Base-by-base conservation (phyloP, 2,329 filamentous ascomycete genomes). In the Gliomastix tumulicola region DNA sequence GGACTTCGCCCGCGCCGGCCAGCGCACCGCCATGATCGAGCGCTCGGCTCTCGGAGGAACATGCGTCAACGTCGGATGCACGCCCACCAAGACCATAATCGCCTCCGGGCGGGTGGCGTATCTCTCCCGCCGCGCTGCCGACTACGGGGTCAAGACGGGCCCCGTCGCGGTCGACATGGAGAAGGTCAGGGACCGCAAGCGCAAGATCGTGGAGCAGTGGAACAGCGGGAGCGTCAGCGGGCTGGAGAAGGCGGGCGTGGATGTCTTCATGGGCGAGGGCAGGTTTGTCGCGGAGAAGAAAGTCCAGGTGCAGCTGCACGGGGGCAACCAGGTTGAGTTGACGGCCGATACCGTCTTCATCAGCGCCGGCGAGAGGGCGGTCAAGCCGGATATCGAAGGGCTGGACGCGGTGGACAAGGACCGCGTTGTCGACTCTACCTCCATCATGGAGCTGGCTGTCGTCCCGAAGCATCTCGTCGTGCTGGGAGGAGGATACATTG, bases 11-110 rank as follows among this genome's bases (percentile, higher is more conserved):
- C 55, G 62, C 21, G 58, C 66, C 4, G 62, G 62, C 20, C 56
- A 59, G 13, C 64, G 61, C 35, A 67, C 66, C 1, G 62, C 62
- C 6, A 51, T 75, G 19, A 54, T 74, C 35, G 71, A 75, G 45
- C 53, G 60, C n/a, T 41, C 56, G 0, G 60, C 69, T 36, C 55
- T 76, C 3, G 71, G 68, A n/a, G 72, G 71, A 10, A 70, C 65
- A 38, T 75, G 71, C 43, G 54, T 75, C 37, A 74, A 75, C 38
- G 68, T 69, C 41, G 71, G 71, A 5, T 76, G 72, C 45, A 75
- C 71, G 10, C 71, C 71, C 0, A 75, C 72, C 16, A 76, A 76
- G 49, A 75, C 72, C 8, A 66, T 76, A 62, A 66, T 76, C 34
- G 63, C 71, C 4, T 71, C 66, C 16, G 72, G 68, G 2, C 56